Evolutionary conservation across 257 asterid genomes (phyloP), one percentile per base, ranked within the genome.

Genomic region (Phtheirospermum japonicum): DNA sequence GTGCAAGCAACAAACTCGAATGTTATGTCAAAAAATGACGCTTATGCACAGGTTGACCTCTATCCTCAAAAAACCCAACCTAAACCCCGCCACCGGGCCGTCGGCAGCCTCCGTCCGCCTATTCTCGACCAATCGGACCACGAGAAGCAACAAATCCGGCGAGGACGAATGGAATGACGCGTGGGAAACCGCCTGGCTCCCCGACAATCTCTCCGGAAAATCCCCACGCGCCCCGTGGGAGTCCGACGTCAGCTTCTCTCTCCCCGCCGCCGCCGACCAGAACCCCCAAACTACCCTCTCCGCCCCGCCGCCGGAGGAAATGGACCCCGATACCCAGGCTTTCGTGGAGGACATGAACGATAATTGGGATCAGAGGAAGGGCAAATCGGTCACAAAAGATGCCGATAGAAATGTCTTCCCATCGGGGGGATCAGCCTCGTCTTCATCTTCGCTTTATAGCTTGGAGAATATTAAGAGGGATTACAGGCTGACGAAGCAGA

Each of bases 271-370:
- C 59, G n/a, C 70, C 42, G 17, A 67, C 0, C 57, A 18, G 5
- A 40, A 13, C 23, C 17, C 89, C 71, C 73, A 68, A 52, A 58
- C 19, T 57, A 40, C 58, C 12, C 51, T 67, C 30, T 39, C 28
- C 28, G 28, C 83, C 42, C 0, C 76, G 10, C 61, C 50, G 16
- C 42, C 66, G 42, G 78, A 58, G 12, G 86, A 75, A 40, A 64
- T 84, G 5, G 96, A 92, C 56, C 50, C 84, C 17, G 91, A 88
- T 61, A 92, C 97, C 7, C 76, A 77, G 74, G 98, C 95, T 5
- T 92, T 92, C 67, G 94, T 92, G 67, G 95, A 84, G 82, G 98
- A 92, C 33, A 92, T 89, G 97, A 80, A 82, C 61, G 99, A 92
- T 50, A 92, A 88, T 51, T 92, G 97, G 97, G 95, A 92, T 3